These are phyloP conservation scores for Meyerozyma smithsonii DNA, from an alignment of 1,139 yeast species.

Conservation along the genomic window DNA sequence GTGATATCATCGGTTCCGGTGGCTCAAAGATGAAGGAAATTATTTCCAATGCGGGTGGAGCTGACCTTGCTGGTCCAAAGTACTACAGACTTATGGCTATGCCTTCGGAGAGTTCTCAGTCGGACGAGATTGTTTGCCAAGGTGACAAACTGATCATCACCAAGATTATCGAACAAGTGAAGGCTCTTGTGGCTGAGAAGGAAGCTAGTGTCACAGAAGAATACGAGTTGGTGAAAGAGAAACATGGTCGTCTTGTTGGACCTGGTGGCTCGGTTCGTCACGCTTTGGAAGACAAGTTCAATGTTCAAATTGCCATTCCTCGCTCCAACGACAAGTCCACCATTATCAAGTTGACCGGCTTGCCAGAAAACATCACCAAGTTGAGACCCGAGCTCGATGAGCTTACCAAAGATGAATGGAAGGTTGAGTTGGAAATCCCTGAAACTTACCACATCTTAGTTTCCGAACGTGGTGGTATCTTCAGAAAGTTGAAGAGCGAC, in stretches of 20 bases:
- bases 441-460: conserved; percentile 54
- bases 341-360: conserved; percentile 48
- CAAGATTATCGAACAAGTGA: conserved; percentile 60
- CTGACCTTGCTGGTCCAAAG: conserved; percentile 38
- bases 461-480: conserved; percentile 64
- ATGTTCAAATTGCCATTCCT: conserved; percentile 67
- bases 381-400: conserved; percentile 51
- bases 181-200: conserved; percentile 58
- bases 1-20: conserved; percentile 73
- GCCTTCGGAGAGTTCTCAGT: conserved; percentile 69
- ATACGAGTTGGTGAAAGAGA: conserved; percentile 63
- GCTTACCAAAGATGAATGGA: conserved; percentile 52
- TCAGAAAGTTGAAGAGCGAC: conserved; percentile 52
- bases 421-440: conserved; percentile 50
- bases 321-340: conserved; percentile 47
- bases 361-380: conserved; percentile 55
- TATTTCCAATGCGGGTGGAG: conserved; percentile 78
- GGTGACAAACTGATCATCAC: conserved; percentile 79
- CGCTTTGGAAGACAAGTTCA: conserved; percentile 64
- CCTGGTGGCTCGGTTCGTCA: conserved; percentile 76
- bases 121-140: conserved; percentile 56
- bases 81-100: conserved; percentile 62
- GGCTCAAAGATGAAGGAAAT: conserved; percentile 76
- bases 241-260: conserved; percentile 77
- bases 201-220: conserved; percentile 59